Base-by-base conservation (phyloP, 2,329 filamentous ascomycete genomes). In the Calonectria hongkongensis region DNA sequence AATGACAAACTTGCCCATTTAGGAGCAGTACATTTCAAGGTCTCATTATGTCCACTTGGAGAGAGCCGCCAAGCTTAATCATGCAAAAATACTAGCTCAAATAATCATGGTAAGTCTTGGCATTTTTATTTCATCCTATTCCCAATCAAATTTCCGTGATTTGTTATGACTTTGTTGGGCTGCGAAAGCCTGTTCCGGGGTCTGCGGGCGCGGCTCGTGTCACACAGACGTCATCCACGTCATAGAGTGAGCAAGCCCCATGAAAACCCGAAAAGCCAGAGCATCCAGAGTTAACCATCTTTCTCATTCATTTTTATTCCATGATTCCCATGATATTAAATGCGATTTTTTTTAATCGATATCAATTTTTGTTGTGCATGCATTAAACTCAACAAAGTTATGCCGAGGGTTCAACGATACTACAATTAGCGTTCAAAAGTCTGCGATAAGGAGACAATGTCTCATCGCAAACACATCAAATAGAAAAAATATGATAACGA, bases 161-260 rank as follows among this genome's bases (percentile, higher is more conserved):
- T 60, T 9, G 16, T 9, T 27, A 28, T 36, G 2, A 21, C n/a
- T 18, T 27, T 4, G 25, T n/a, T 25, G 25, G 15, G 3, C 16
- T 16, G 36, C 21, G 6, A 58, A 41, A 27, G 21, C 36, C 33
- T 41, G 54, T 13, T 27, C 4, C 4, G 33, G 8, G 13, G 6
- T 4, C 36, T 27, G 21, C n/a, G 54, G 54, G 66, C 43, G 47
- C 16, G 21, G n/a, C 33, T 30, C 21, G 33, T 54, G 51, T 68
- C 50, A 60, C 39, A 36, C 18, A 28, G 21, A 58, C 64, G 64
- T 66, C 64, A 66, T 66, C 27, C 21, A 56, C 64, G 64, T 66
- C 64, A 66, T 51, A 48, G 66, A 68, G 60, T 4, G 33, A 10
- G n/a, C 15, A 15, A n/a, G 41, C 21, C 5, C 41, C 39, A 39